Evolutionary conservation across 139 green algal species (phyloP), one percentile per base, ranked within the genome.

Genomic region (Chlorella sp.): DNA sequence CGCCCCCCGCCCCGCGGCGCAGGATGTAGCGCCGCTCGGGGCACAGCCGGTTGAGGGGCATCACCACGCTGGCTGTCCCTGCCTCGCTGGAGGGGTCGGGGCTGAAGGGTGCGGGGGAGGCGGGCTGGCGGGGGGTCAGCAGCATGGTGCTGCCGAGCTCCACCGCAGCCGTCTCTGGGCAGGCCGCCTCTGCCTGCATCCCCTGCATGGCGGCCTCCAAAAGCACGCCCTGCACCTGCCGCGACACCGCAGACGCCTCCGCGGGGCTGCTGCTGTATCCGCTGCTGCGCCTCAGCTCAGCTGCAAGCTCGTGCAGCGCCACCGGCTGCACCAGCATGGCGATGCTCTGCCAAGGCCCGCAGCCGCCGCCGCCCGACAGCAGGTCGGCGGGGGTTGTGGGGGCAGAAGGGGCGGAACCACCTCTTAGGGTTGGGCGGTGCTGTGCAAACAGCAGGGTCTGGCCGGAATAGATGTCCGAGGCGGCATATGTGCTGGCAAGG

Each of bases 381-480:
- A 83, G 34, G 48, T 22, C 30, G 76, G 30, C 82, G 2, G 16
- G 37, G 86, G 15, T 83, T n/a, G n/a, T n/a, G n/a, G n/a, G n/a
- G n/a, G n/a, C n/a, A n/a, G n/a, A n/a, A n/a, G n/a, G n/a, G n/a
- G n/a, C n/a, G n/a, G n/a, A n/a, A n/a, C n/a, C n/a, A n/a, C n/a
- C n/a, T n/a, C n/a, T n/a, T n/a, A n/a, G n/a, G n/a, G n/a, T n/a
- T n/a, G n/a, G n/a, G n/a, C 53, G 86, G 61, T 82, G 78, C 22
- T 60, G 64, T 1, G 91, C 76, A 68, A 96, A 91, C 48, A 95
- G 83, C 66, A 95, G 71, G 0, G 88, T 87, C 64, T 91, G 88
- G 24, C 93, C 93, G 12, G 78, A 32, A 81, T 95, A 96, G 32
- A 94, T 81, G 61, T 87, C 89, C 30, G 4, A 30, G 71, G 93